Base-by-base conservation (phyloP, 169 alveolate genomes). In the Plasmodium fragile region DNA sequence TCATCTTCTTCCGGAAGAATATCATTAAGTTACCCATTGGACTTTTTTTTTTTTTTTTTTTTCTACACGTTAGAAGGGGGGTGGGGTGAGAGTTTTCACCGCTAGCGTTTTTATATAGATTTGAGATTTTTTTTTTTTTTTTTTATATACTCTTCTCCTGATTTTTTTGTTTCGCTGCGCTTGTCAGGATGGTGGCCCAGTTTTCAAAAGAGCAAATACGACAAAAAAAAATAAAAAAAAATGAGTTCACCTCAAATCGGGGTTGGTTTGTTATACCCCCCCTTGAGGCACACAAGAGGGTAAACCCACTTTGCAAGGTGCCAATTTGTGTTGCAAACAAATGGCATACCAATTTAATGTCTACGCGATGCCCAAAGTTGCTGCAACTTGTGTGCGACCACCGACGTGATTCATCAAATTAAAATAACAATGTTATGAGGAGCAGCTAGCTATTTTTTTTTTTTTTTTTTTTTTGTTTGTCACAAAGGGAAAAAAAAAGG, bases 21-120 rank as follows among this genome's bases (percentile, higher is more conserved):
- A 59, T 73, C 93, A 84, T 84, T 75, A 84, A 55, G 28, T 84
- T 84, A 16, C 93, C 93, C 93, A 84, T 84, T 13, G n/a, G 36
- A 13, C 3, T 22, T 0, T 28, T 18, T n/a, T n/a, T n/a, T n/a
- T n/a, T n/a, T n/a, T n/a, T n/a, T n/a, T n/a, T n/a, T n/a, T n/a
- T n/a, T n/a, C n/a, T n/a, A n/a, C n/a, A n/a, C n/a, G 4, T 28
- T 65, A 22, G 18, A 22, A 2, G 75, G 3, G 4, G 25, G 2
- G 32, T 34, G 6, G 13, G 73, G 28, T 13, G 2, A n/a, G 1
- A n/a, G n/a, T n/a, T n/a, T 59, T 4, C 32, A n/a, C 32, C 73
- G 13, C 32, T 7, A 25, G 53, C n/a, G 4, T 43, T 43, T 0
- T 1, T 39, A 4, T 39, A 10, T 2, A 43, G n/a, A n/a, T n/a